These are phyloP conservation scores for Coemansia sp. DNA, from an alignment of 192 early-diverging fungal genomes.

Conservation along the genomic window DNA sequence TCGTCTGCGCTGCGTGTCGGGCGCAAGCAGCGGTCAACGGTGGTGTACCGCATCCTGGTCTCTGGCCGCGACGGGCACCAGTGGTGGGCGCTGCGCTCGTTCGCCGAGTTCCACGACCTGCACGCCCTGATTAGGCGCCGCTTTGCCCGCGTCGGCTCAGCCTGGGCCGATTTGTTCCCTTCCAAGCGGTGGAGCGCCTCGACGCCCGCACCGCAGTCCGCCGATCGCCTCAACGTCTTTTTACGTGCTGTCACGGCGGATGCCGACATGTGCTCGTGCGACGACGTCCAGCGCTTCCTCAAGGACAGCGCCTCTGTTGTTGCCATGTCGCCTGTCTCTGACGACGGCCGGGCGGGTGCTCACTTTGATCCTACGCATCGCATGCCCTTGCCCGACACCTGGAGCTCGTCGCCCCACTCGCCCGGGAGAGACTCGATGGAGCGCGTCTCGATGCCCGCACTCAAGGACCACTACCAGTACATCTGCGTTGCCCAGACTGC, in stretches of 20 bases:
- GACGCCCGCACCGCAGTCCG: slow-evolving; percentile 3
- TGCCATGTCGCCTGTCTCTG: slow-evolving; percentile 15
- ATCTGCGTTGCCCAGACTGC: slow-evolving; percentile 13
- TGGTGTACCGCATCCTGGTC: slow-evolving; percentile 47
- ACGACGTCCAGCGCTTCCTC: slow-evolving; percentile 44
- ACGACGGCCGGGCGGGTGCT: slow-evolving; percentile 3
- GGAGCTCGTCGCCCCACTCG: background rate
- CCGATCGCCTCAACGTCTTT: slow-evolving; percentile 43
- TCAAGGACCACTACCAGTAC: slow-evolving; percentile 23
- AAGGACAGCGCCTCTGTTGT: slow-evolving; percentile 22
- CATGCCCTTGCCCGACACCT: slow-evolving; percentile 28
- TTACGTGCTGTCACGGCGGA: slow-evolving; percentile 41
- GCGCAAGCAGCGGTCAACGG: slow-evolving; percentile 14
- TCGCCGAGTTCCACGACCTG: slow-evolving; percentile 52
- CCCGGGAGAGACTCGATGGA: slow-evolving; percentile 22
- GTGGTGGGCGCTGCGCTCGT: slow-evolving; percentile 40
- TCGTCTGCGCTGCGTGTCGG: background rate
- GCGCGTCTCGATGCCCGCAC: slow-evolving; percentile 49
- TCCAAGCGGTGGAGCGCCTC: slow-evolving; percentile 31
- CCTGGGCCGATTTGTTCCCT: slow-evolving; percentile 44
- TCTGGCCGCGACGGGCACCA: slow-evolving; percentile 45
- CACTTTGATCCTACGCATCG: slow-evolving; percentile 7
- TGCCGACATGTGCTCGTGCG: slow-evolving; percentile 35
- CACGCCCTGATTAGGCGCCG: slow-evolving; percentile 20
- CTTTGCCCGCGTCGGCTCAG: slow-evolving; percentile 16